Evolutionary conservation across 371 early-diverging fungal species (phyloP), one percentile per base, ranked within the genome.

Genomic region (Mucor sp.): DNA sequence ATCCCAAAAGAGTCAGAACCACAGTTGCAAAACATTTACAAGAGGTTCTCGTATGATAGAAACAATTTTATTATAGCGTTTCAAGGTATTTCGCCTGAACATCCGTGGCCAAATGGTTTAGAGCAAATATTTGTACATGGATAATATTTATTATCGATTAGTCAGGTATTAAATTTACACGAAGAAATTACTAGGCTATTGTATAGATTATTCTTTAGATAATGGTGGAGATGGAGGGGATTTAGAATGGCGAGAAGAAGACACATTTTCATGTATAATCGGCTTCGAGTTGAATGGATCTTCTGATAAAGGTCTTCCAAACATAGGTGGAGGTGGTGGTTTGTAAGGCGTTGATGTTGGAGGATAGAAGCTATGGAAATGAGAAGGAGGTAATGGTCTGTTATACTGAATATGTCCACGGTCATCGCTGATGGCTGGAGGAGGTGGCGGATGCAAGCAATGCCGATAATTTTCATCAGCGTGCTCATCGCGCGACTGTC

Each of bases 231-330:
- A 65, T 14, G 58, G 27, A 33, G 37, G 37, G n/a, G 57, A 9
- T 41, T 9, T 19, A 41, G 41, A 23, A 12, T 50, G 63, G 6
- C 27, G 53, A n/a, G 8, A 11, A 4, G 41, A 63, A 37, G 37
- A 23, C 11, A n/a, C 23, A 37, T 53, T 39, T 63, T 25, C 50
- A 50, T 21, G 63, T 17, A 53, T 17, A 14, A 63, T 63, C 2
- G 63, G 63, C 5, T 19, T 53, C 15, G 63, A 63, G 27, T 35
- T 17, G 19, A 63, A 63, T 23, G 63, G 63, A 25, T 63, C 63
- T 17, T 63, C 63, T 17, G 39, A 23, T 9, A 63, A 25, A 1
- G 53, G 50, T 4, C 50, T 25, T 3, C 35, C 63, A 28, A 44
- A 60, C 47, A 60, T 60, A 1, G 47, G 61, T 6, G 61, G 61